Evolutionary conservation across 495 filamentous ascomycete species (phyloP).

Genomic region (Lophiotrema nucula): DNA sequence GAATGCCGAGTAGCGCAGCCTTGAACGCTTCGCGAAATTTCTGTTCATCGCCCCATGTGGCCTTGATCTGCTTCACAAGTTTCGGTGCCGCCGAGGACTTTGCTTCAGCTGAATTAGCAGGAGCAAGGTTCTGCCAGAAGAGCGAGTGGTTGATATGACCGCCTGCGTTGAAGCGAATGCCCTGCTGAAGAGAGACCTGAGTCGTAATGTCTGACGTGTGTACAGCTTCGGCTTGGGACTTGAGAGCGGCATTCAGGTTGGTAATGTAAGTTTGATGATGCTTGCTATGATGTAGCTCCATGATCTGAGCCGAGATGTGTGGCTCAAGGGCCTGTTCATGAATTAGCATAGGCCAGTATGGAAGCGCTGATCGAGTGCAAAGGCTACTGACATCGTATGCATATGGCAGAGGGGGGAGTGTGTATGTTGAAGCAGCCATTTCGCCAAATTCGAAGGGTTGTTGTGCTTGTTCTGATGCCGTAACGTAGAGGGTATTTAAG

Average conservation of each 20-base stretch:
- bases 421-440: constrained; percentile 29
- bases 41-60: constrained; percentile 36
- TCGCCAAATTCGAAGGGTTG: constrained; percentile 26
- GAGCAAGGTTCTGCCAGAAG: constrained; percentile 45
- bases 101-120: constrained; percentile 30
- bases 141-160: constrained; percentile 47
- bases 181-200: constrained; percentile 35
- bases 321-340: constrained; percentile 41
- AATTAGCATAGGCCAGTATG: neutral
- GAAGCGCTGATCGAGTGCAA: neutral
- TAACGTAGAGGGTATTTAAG: neutral
- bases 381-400: constrained; percentile 31
- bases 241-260: constrained; percentile 40
- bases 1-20: constrained; percentile 38
- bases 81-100: constrained; percentile 33
- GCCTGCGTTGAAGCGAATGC: constrained; percentile 43
- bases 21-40: constrained; percentile 41
- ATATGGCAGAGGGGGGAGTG: constrained; percentile 33
- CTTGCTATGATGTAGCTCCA: constrained; percentile 45
- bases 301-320: constrained; percentile 44
- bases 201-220: constrained; percentile 29
- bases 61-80: constrained; percentile 36
- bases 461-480: constrained; percentile 11
- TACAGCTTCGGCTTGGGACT: constrained; percentile 27
- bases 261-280: constrained; percentile 47